Conservation (phyloP, 2,329 filamentous ascomycete genomes). For the Sporothrix pallida region DNA sequence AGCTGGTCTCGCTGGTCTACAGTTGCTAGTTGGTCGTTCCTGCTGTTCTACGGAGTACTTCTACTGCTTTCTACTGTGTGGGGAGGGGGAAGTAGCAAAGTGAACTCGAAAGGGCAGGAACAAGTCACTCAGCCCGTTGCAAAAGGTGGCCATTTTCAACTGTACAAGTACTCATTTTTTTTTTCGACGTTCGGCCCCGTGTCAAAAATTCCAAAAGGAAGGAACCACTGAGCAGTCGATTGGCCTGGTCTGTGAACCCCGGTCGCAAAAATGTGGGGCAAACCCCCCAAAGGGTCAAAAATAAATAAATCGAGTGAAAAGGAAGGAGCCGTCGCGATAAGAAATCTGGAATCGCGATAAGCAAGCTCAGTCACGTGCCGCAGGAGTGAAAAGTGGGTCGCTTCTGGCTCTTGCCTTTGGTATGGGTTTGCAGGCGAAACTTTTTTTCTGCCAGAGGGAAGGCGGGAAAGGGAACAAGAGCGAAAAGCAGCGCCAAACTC, state of each 20-base stretch:
- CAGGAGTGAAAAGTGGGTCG: conserved; percentile 2
- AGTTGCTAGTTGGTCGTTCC: background rate
- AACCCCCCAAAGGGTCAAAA: conserved; percentile 8
- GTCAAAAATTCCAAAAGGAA: conserved; percentile 28
- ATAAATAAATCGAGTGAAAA: background rate
- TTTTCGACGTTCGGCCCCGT: background rate
- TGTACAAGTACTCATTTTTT: background rate
- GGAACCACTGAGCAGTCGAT: background rate
- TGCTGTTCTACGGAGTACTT: background rate
- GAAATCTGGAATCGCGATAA: background rate
- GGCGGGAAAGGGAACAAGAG: conserved; percentile 8
- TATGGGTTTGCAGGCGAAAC: background rate
- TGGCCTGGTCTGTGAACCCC: conserved; percentile 24
- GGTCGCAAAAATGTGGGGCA: background rate
- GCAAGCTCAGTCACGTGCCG: background rate
- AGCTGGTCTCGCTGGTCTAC: too few species aligned
- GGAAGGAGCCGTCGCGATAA: background rate
- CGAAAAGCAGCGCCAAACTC: conserved; percentile 1
- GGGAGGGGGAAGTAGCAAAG: conserved; percentile 8
- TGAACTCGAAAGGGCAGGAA: background rate
- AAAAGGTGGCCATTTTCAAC: conserved; percentile 14
- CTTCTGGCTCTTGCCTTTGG: background rate
- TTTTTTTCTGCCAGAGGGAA: conserved; percentile 26
- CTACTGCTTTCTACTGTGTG: background rate
- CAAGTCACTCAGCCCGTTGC: background rate